These are phyloP conservation scores for Cryptosporidium ubiquitum DNA, from an alignment of 169 alveolate species.

Conservation along the genomic window DNA sequence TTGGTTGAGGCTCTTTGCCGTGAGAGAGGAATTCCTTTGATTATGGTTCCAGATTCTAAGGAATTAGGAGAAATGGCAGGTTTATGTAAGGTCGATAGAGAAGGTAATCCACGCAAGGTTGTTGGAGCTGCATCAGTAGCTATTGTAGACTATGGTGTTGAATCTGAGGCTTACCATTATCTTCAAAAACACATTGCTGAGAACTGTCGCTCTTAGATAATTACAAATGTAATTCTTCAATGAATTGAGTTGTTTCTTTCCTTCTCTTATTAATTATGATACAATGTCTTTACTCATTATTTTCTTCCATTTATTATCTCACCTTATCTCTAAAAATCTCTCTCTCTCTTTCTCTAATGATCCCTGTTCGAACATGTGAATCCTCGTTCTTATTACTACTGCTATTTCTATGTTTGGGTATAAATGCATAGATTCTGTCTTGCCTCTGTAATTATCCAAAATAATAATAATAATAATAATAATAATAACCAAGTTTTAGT, in stretches of 20 bases:
- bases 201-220: slow-evolving; percentile 72
- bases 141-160: slow-evolving; percentile 94
- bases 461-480: no score
- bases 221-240: slow-evolving; percentile 1
- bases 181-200: slow-evolving; percentile 87
- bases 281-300: background rate
- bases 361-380: background rate
- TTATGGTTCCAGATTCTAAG: slow-evolving; percentile 92
- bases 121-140: slow-evolving; percentile 97
- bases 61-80: slow-evolving; percentile 98
- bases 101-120: slow-evolving; percentile 93
- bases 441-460: background rate
- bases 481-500: background rate
- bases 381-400: background rate
- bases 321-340: background rate
- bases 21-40: slow-evolving; percentile 91
- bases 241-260: background rate
- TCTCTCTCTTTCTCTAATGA: background rate
- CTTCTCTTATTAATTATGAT: background rate
- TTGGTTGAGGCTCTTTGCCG: slow-evolving; percentile 90
- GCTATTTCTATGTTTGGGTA: background rate
- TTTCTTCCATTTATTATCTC: background rate
- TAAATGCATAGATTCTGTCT: background rate
- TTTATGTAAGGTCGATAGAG: slow-evolving; percentile 93
- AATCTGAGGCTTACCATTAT: slow-evolving; percentile 91